These are phyloP conservation scores for Beta lomatogona DNA, from an alignment of 179 eudicot species.

Conservation along the genomic window DNA sequence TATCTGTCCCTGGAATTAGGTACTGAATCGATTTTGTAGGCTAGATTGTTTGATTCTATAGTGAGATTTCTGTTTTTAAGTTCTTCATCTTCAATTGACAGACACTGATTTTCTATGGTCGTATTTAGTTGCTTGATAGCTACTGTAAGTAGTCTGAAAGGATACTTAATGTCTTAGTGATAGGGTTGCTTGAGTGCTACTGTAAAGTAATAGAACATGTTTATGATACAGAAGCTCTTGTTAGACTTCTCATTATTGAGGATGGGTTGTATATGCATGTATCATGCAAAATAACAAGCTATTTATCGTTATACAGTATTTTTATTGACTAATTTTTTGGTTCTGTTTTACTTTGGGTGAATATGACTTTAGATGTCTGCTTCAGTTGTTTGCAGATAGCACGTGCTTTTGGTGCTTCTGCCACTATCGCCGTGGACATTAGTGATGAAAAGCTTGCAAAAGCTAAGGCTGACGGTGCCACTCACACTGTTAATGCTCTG, in stretches of 20 bases:
- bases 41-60: not conserved
- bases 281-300: not conserved
- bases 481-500: conserved; percentile 71
- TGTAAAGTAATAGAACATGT: not conserved
- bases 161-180: too few relatives aligned
- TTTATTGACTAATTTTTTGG: too few relatives aligned
- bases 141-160: too few relatives aligned
- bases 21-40: not conserved
- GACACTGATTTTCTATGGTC: not conserved
- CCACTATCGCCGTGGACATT: conserved; percentile 91
- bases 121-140: not conserved
- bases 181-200: not conserved
- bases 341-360: not conserved
- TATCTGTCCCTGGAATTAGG: not conserved
- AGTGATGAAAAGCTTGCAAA: conserved; percentile 88
- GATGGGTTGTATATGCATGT: not conserved
- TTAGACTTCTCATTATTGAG: not conserved
- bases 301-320: too few relatives aligned
- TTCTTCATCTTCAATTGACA: not conserved
- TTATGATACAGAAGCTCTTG: not conserved
- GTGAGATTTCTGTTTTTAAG: not conserved
- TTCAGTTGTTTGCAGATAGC: conserved; percentile 99
- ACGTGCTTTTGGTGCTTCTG: conserved; percentile 96
- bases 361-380: conserved; percentile 27
- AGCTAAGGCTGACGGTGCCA: conserved; percentile 84